Percentiles rank a stretch among this genome's conserved stretches.
Conservation (phyloP, 306 rosid species). For the Medicago ruthenica region DNA sequence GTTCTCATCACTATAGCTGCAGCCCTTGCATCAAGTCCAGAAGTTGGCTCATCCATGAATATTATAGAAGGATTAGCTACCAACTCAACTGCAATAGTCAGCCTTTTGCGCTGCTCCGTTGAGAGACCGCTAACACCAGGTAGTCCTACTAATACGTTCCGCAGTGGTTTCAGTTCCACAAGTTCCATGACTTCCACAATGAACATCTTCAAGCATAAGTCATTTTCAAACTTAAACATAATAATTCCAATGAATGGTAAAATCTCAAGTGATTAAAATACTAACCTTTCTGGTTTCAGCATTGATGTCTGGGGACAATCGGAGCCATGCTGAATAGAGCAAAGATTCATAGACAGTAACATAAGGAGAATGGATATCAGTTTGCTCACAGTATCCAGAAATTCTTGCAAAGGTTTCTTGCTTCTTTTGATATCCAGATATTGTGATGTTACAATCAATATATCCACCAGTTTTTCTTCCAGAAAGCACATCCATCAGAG, state of each 20-base stretch:
- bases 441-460: constrained; percentile 66
- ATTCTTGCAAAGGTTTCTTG: constrained; percentile 91
- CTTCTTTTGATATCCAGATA: constrained; percentile 84
- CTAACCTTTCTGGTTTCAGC: constrained; percentile 60
- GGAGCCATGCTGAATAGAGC: constrained; percentile 69
- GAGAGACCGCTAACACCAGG: constrained; percentile 68
- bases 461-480: constrained; percentile 92
- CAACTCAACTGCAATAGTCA: constrained; percentile 70
- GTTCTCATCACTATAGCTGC: constrained; percentile 74
- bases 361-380: constrained; percentile 80
- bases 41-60: constrained; percentile 82
- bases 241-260: not conserved
- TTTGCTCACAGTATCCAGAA: constrained; percentile 93
- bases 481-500: constrained; percentile 90
- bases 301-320: constrained; percentile 56
- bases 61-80: constrained; percentile 72
- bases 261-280: not conserved
- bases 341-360: constrained; percentile 67
- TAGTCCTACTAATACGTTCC: constrained; percentile 63
- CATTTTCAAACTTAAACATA: not conserved
- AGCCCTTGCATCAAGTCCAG: constrained; percentile 73
- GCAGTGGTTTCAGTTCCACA: constrained; percentile 60
- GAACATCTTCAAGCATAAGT: constrained; percentile 56
- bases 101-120: constrained; percentile 68
- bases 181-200: constrained; percentile 71